Evolutionary conservation across 768 basidiomycete species (phyloP).

Genomic region (Leccinum uliginosum): DNA sequence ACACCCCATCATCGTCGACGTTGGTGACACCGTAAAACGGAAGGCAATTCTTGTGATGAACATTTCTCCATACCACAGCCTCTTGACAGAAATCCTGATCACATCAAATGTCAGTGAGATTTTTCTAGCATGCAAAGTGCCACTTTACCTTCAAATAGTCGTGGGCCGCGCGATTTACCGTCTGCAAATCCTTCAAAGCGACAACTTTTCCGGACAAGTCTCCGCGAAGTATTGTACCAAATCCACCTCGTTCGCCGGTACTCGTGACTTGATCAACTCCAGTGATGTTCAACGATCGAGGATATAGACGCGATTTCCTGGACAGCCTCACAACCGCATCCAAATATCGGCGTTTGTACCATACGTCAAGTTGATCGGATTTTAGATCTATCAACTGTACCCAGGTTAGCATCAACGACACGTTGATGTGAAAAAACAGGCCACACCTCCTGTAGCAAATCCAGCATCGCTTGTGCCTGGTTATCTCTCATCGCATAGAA

Average conservation of each 20-base stretch:
- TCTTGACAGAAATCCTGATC: slow-evolving; percentile 28
- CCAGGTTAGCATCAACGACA: neutral
- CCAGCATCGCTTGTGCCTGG: slow-evolving; percentile 23
- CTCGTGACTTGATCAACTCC: slow-evolving; percentile 9
- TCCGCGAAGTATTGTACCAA: slow-evolving; percentile 32
- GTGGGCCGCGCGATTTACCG: slow-evolving; percentile 16
- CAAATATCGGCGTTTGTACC: slow-evolving; percentile 28
- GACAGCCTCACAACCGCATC: slow-evolving; percentile 29
- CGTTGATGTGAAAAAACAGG: neutral
- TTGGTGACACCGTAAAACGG: slow-evolving; percentile 28
- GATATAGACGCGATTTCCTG: slow-evolving; percentile 26
- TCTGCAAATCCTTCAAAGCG: slow-evolving; percentile 29
- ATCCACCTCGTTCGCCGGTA: slow-evolving; percentile 26
- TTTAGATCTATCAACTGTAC: slow-evolving; percentile 23
- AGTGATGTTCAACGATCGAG: slow-evolving; percentile 22
- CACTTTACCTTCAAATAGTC: slow-evolving; percentile 26
- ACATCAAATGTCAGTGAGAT: slow-evolving; percentile 3
- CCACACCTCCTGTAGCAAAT: slow-evolving; percentile 25
- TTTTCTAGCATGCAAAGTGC: neutral
- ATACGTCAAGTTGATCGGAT: slow-evolving; percentile 17
- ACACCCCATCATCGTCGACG: slow-evolving; percentile 6
- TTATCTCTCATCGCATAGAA: slow-evolving; percentile 21
- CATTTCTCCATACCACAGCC: slow-evolving; percentile 30
- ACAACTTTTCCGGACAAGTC: slow-evolving; percentile 23
- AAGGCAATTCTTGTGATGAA: slow-evolving; percentile 26